Base-by-base conservation (phyloP, 176 grass and related monocot genomes). In the Musa acuminata region DNA sequence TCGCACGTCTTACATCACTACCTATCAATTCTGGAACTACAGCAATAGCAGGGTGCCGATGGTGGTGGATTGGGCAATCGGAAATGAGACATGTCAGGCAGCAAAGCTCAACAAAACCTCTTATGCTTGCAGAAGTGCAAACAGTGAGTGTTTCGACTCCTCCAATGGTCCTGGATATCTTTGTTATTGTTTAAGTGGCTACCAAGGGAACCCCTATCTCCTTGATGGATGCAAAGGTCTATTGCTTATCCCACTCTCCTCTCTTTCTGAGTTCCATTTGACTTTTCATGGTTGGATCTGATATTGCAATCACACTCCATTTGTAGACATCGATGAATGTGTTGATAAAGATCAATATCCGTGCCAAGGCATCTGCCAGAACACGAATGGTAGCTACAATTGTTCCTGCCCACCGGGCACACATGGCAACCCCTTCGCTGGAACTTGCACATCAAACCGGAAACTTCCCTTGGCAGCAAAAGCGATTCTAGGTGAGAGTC, bases 41-140 rank as follows among this genome's bases (percentile, higher is more conserved):
- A 43, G 35, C 35, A 51, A 60, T 1, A 48, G 75, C 67, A 4
- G 73, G 52, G 64, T 85, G 70, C 91, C 87, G 10, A 14, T 95
- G 9, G 78, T 82, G 83, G 82, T 95, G 52, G 78, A 95, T 81
- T 95, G 87, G 87, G 85, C 88, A 64, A 80, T 95, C 65, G 77
- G 81, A 26, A 57, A 64, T 49, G 80, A 27, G 73, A 85, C 52
- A 14, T 91, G 89, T 67, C 2, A 1, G 53, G 69, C 49, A 19
- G 82, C 69, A 6, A 12, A 49, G 64, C 29, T n/a, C 51, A 53
- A 76, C 43, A 21, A 0, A 13, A 14, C 67, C 5, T 2, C 70
- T 0, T 83, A 78, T 53, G 89, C 64, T 17, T 91, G 89, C 69
- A 3, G 1, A 19, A 79, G 72, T 52, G 20, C 0, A 0, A 85